Evolutionary conservation across 805 yeast species (phyloP), one percentile per base, ranked within the genome.

Genomic region (Scheffersomyces coipomensis): DNA sequence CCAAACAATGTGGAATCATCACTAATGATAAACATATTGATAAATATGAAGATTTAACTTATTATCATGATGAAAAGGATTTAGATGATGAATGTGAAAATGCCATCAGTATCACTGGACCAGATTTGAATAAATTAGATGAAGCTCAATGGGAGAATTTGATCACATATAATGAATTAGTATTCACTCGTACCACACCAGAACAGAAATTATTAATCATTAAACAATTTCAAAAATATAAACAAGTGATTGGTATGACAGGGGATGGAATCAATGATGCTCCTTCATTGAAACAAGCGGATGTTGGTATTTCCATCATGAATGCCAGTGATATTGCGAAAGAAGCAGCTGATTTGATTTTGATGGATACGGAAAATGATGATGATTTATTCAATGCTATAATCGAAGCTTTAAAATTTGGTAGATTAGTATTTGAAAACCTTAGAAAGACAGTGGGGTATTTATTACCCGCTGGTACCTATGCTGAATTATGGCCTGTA

Each of bases 201-300:
- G 80, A 76, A 43, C 79, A 75, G 52, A 76, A 76, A 51, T 60
- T 76, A 32, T 52, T 56, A 37, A 76, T 76, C 42, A 76, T 76
- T 13, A 60, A 67, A 40, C 69, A 73, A 42, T 68, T 75, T 38
- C 78, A 73, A 29, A 49, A 50, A 25, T 47, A 53, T 34, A 48
- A 49, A 13, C 52, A 52, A 31, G 41, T 60, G 18, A 59, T 61
- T 34, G 66, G 66, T n/a, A 60, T 61, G 67, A 58, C 60, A 25
- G 67, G 67, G 6, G 66, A 62, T 45, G 68, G 68, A 19, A 56
- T 62, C 22, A 62, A 61, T 42, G 66, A 61, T 47, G 60, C 66
- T 2, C 66, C 68, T 10, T 61, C 68, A 1, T 54, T 60, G 43
- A 60, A 60, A 40, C 61, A 59, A 43, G 63, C 68, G 1, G 66